Percentiles rank a stretch among this genome's conserved stretches.
Evolutionary conservation across 2,329 filamentous ascomycete genomes (phyloP).

Genomic region (Neurospora sp.): DNA sequence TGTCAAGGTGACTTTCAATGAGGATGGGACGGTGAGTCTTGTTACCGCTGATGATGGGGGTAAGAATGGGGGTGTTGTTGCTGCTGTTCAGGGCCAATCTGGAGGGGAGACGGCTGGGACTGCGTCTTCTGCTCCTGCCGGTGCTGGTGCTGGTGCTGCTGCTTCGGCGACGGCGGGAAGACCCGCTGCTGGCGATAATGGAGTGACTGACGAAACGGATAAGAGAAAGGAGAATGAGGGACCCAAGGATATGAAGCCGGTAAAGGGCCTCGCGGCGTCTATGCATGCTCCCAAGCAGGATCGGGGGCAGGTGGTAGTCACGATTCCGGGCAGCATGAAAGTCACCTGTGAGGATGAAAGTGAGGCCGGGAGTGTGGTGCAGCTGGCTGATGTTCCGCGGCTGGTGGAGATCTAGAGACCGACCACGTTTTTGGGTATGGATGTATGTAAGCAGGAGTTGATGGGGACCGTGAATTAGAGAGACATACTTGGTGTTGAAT

Average conservation of each 20-base stretch:
- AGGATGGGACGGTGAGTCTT: not conserved
- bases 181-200: not conserved
- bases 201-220: not conserved
- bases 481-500: not conserved
- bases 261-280: not conserved
- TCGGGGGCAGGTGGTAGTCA: not conserved
- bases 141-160: conserved; percentile 30
- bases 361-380: not conserved
- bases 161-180: conserved; percentile 25
- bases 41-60: not conserved
- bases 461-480: not conserved
- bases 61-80: not conserved
- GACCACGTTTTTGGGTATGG: not conserved
- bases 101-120: not conserved
- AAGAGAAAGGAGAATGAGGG: not conserved
- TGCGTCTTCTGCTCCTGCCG: not conserved
- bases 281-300: not conserved
- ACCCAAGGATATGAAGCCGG: not conserved
- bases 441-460: not conserved
- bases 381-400: not conserved
- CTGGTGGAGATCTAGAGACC: not conserved
- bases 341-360: not conserved
- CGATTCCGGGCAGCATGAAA: not conserved
- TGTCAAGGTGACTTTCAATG: not conserved
- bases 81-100: not conserved